Percentiles rank a stretch among this genome's conserved stretches.
These are phyloP conservation scores for Pseudotsuga menziesii DNA, from an alignment of 75 land plant genomes.

Conservation along the genomic window DNA sequence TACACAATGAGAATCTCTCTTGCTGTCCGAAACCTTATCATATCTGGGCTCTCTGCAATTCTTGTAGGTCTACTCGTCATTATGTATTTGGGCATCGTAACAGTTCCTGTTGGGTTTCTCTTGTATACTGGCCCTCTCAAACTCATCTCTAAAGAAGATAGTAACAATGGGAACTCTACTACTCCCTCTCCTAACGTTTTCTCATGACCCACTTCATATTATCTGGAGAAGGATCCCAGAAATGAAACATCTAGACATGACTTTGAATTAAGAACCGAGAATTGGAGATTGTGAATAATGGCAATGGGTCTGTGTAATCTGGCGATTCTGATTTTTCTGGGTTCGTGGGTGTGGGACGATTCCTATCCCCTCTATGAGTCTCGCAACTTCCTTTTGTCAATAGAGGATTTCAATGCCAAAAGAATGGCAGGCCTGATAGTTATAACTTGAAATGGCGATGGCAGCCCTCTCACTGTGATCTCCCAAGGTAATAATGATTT, in stretches of 20 bases:
- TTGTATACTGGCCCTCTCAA: not conserved
- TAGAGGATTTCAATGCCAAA: conserved; percentile 49
- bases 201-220: too few species aligned
- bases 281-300: too few species aligned
- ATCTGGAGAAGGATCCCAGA: too few species aligned
- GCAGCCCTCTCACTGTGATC: conserved; percentile 46
- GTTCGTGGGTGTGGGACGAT: conserved; percentile 68
- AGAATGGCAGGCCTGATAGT: conserved; percentile 59
- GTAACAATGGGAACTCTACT: too few species aligned
- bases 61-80: not conserved
- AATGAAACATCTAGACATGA: too few species aligned
- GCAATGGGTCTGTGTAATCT: not conserved
- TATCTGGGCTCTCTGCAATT: not conserved
- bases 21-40: not conserved
- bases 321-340: conserved; percentile 48
- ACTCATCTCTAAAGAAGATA: not conserved
- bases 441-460: conserved; percentile 57
- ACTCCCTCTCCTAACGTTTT: too few species aligned
- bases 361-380: conserved; percentile 55
- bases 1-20: not conserved
- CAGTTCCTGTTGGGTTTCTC: too few species aligned
- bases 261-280: too few species aligned
- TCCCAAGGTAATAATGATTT: conserved; percentile 41
- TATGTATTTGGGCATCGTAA: not conserved
- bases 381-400: conserved; percentile 54